phyloP scores from a whole-genome alignment of 768 basidiomycete genomes.

The Leccinum truebloodii region DNA sequence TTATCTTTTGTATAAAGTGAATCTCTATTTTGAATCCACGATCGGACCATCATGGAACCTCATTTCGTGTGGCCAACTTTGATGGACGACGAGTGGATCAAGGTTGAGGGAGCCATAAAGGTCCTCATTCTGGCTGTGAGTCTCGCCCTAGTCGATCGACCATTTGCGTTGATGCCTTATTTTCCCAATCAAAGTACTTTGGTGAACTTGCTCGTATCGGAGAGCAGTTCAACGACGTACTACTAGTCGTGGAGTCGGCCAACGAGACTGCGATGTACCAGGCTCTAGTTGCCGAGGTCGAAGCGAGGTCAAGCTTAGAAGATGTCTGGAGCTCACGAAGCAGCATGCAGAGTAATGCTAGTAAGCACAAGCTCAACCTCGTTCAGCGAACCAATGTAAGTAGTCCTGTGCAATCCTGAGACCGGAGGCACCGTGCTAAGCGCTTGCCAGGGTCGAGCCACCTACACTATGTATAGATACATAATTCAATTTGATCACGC shows the following conservation, averaged over 20 bases:
- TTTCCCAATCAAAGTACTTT: constrained; percentile 64
- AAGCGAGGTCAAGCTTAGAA: constrained; percentile 29
- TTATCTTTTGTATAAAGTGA: no score
- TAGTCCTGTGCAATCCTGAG: no score
- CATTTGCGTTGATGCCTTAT: constrained; percentile 14
- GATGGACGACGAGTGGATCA: constrained; percentile 96
- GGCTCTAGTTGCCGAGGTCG: constrained; percentile 39
- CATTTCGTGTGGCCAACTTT: constrained; percentile 98
- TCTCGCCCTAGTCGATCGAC: constrained; percentile 1
- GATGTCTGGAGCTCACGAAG: constrained; percentile 30
- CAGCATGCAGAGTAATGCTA: constrained; percentile 36
- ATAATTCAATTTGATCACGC: no score
- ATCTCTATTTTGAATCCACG: no score
- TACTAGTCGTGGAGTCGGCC: constrained; percentile 14
- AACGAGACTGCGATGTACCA: constrained; percentile 24
- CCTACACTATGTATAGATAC: no score
- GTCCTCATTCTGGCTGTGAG: constrained; percentile 88
- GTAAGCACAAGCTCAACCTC: constrained; percentile 31
- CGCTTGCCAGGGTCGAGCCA: no score
- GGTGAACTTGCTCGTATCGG: constrained; percentile 61
- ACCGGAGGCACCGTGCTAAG: no score
- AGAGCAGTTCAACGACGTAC: constrained; percentile 28
- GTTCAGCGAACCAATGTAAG: constrained; percentile 19
- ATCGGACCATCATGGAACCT: constrained; percentile 49
- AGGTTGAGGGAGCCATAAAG: constrained; percentile 98